These are phyloP conservation scores for Primulina tabacum DNA, from an alignment of 257 asterid genomes.

Conservation along the genomic window DNA sequence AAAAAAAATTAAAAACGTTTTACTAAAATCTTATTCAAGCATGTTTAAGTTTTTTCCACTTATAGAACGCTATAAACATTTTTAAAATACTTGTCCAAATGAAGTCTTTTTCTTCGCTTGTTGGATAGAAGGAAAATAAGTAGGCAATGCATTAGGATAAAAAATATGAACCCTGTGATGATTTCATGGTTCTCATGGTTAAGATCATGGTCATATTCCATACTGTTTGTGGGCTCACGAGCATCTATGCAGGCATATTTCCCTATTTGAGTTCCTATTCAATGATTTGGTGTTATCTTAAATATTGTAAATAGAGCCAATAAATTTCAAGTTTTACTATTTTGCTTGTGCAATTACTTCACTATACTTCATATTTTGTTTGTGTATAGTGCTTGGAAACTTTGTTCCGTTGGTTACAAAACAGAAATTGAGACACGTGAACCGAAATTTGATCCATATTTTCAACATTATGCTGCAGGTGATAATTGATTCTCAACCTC, in stretches of 20 bases:
- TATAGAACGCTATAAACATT: too few relatives aligned
- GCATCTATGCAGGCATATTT: neutral
- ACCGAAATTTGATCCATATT: slow-evolving; percentile 18
- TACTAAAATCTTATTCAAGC: too few relatives aligned
- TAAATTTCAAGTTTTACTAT: neutral
- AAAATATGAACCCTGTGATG: neutral
- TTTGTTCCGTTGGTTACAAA: neutral
- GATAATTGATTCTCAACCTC: slow-evolving; percentile 95
- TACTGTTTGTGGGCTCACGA: too few relatives aligned
- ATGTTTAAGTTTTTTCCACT: too few relatives aligned
- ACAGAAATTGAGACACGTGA: neutral
- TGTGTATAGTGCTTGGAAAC: neutral
- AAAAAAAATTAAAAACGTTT: too few relatives aligned
- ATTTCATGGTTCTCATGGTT: neutral
- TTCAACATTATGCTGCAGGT: slow-evolving; percentile 55
- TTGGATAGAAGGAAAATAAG: neutral
- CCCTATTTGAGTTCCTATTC: neutral
- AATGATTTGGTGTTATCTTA: neutral
- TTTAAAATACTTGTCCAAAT: too few relatives aligned
- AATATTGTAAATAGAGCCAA: too few relatives aligned
- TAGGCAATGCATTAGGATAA: neutral
- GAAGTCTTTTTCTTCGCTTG: neutral
- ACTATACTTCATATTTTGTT: neutral
- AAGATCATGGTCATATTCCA: neutral
- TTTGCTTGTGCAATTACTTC: too few relatives aligned